Percentiles rank a stretch among this genome's conserved stretches.
Evolutionary conservation across 352 stramenopile species (phyloP).

Genomic region (Thraustochytrium striatum): DNA sequence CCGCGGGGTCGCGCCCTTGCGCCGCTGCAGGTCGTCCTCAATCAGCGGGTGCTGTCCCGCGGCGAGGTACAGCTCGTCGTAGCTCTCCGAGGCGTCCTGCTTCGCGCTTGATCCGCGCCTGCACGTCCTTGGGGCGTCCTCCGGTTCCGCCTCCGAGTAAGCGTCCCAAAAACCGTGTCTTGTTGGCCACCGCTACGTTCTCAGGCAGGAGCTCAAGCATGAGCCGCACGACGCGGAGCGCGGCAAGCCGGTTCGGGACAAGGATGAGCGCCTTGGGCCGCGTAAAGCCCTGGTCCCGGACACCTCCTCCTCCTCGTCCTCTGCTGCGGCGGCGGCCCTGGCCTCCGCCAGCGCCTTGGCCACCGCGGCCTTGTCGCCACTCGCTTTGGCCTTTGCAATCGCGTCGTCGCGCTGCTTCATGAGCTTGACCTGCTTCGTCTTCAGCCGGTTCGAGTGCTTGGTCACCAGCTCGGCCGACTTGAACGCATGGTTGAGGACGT

Average conservation of each 20-base stretch:
- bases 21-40: constrained; percentile 58
- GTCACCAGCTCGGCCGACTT: constrained; percentile 57
- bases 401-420: constrained; percentile 53
- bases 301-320: constrained; percentile 26
- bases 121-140: constrained; percentile 49
- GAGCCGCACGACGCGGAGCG: constrained; percentile 58
- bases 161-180: neutral
- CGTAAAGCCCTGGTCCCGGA: constrained; percentile 68
- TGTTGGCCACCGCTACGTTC: neutral
- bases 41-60: constrained; percentile 68
- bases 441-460: constrained; percentile 56
- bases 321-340: neutral
- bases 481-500: constrained; percentile 66
- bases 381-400: neutral
- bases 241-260: constrained; percentile 62
- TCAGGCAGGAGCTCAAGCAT: constrained; percentile 26
- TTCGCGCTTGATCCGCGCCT: constrained; percentile 59
- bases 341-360: neutral
- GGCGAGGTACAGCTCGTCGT: constrained; percentile 63
- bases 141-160: constrained; percentile 50
- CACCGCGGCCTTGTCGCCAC: neutral
- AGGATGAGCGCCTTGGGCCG: constrained; percentile 66
- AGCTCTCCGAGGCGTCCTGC: constrained; percentile 64
- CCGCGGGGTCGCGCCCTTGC: constrained; percentile 41
- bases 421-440: too few relatives aligned